Conservation (phyloP, 352 stramenopile species). For the Pythium plurisporium region DNA sequence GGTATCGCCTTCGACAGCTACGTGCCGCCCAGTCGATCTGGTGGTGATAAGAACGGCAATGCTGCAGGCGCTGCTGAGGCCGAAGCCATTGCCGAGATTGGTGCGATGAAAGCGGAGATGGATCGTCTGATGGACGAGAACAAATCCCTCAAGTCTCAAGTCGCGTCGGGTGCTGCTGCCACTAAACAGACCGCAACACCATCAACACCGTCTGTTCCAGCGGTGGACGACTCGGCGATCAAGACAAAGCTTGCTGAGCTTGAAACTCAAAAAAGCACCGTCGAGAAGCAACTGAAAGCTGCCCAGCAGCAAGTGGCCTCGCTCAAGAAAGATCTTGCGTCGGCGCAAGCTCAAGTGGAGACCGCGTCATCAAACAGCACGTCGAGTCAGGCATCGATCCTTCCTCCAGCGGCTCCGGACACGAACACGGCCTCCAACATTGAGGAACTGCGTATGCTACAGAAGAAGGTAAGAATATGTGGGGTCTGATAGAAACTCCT, state of each 20-base stretch:
- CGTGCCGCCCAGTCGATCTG: slow-evolving; percentile 9
- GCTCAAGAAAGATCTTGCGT: slow-evolving; percentile 27
- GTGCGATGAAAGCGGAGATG: slow-evolving; percentile 70
- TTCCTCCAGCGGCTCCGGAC: slow-evolving; percentile 20
- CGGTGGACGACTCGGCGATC: not conserved
- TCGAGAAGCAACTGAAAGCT: slow-evolving; percentile 59
- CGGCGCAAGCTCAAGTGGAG: slow-evolving; percentile 10
- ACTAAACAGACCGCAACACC: not conserved
- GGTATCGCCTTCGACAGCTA: slow-evolving; percentile 38
- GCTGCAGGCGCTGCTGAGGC: slow-evolving; percentile 14
- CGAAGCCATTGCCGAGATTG: slow-evolving; percentile 53
- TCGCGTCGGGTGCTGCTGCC: not conserved
- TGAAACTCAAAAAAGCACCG: slow-evolving; percentile 46
- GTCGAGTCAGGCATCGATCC: not conserved
- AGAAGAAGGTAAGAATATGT: slow-evolving; percentile 47
- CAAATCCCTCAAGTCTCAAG: slow-evolving; percentile 37
- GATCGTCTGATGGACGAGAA: slow-evolving; percentile 70
- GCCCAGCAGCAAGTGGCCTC: slow-evolving; percentile 49
- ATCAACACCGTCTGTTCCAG: not conserved
- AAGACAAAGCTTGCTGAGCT: slow-evolving; percentile 26
- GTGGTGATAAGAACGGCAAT: not conserved
- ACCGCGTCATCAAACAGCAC: slow-evolving; percentile 4
- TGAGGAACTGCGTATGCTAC: slow-evolving; percentile 40
- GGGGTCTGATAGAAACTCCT: not conserved
- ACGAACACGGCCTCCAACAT: slow-evolving; percentile 3